These are phyloP conservation scores for Myochromella boudieri DNA, from an alignment of 768 basidiomycete genomes.

Conservation along the genomic window DNA sequence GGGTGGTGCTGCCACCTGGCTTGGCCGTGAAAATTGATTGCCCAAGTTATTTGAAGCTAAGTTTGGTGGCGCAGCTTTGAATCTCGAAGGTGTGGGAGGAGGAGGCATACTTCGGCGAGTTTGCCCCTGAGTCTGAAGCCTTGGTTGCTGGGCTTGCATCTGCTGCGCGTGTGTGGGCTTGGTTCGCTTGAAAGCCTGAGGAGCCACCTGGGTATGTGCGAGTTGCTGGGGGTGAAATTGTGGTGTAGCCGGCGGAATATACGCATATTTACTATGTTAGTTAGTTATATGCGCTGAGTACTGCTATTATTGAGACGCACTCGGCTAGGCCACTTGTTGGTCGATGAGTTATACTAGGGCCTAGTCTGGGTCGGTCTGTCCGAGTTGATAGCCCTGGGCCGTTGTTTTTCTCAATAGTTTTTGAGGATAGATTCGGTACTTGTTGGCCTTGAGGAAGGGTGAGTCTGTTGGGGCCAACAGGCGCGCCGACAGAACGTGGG, in stretches of 20 bases:
- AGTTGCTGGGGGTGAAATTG: constrained; percentile 38
- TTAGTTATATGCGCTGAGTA: constrained; percentile 21
- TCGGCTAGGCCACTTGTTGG: constrained; percentile 33
- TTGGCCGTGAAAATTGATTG: constrained; percentile 7
- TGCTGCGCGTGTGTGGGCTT: constrained; percentile 26
- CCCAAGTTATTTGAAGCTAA: constrained; percentile 8
- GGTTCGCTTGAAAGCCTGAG: constrained; percentile 36
- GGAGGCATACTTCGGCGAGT: constrained; percentile 18
- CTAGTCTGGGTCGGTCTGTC: constrained; percentile 1
- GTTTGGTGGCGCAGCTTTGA: constrained; percentile 19
- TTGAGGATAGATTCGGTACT: constrained; percentile 39
- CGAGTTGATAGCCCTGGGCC: not conserved
- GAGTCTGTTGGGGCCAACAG: constrained; percentile 61
- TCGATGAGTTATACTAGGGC: constrained; percentile 26
- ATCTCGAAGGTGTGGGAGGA: constrained; percentile 24
- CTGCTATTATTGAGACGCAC: constrained; percentile 20
- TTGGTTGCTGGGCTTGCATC: constrained; percentile 12
- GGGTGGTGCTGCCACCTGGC: constrained; percentile 12
- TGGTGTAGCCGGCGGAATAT: constrained; percentile 46
- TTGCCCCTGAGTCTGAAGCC: constrained; percentile 11
- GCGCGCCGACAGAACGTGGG: constrained; percentile 55
- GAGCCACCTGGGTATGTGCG: constrained; percentile 42
- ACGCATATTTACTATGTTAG: constrained; percentile 63
- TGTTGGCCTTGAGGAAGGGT: constrained; percentile 66
- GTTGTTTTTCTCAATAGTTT: constrained; percentile 20